Percentiles rank a stretch among this genome's conserved stretches.
Conservation (phyloP, 2,329 filamentous ascomycete genomes). For the Claviceps purpurea region DNA sequence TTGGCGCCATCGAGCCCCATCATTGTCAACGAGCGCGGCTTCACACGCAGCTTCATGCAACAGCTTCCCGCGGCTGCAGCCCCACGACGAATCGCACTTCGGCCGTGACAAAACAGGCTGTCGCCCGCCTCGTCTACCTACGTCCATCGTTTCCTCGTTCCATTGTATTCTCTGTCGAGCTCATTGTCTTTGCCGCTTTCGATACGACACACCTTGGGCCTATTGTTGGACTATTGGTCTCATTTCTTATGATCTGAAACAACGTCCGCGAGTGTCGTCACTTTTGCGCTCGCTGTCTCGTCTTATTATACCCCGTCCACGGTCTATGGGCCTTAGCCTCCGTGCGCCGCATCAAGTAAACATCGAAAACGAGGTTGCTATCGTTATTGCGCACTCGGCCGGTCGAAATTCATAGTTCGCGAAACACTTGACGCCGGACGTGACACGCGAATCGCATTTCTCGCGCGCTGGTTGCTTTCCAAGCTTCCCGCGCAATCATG, state of each 20-base stretch:
- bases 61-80: background rate
- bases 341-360: slow-evolving; percentile 6
- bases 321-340: too few species aligned
- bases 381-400: background rate
- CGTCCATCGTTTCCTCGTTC: background rate
- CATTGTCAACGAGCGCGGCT: too few species aligned
- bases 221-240: background rate
- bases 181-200: slow-evolving; percentile 1
- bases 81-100: slow-evolving; percentile 2
- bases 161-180: background rate
- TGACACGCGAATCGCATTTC: background rate
- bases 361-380: slow-evolving; percentile 1
- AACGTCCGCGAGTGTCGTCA: background rate
- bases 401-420: background rate
- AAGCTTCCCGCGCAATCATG: slow-evolving; percentile 23
- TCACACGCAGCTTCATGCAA: background rate
- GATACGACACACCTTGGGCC: background rate
- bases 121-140: slow-evolving; percentile 1
- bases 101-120: slow-evolving; percentile 6
- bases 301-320: too few species aligned
- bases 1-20: background rate
- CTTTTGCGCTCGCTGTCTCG: background rate
- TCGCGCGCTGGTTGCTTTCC: background rate
- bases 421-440: background rate
- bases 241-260: background rate